Conservation (phyloP, 306 rosid genomes). For the Pachyrhizus erosus region DNA sequence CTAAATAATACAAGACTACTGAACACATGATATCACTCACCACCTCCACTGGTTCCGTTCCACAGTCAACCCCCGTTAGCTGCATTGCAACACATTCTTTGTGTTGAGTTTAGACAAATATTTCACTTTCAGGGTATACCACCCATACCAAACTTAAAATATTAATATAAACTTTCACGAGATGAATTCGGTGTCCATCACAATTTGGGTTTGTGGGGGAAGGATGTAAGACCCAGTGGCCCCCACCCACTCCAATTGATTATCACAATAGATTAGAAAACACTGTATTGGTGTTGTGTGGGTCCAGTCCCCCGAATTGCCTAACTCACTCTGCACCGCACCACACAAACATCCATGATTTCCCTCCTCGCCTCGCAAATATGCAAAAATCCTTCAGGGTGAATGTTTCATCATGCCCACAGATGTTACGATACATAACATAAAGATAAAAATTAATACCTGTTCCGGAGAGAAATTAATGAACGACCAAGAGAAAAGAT, state of each 20-base stretch:
- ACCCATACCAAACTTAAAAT: neutral
- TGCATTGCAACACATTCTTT: too few relatives aligned
- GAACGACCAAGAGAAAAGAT: too few relatives aligned
- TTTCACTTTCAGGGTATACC: too few relatives aligned
- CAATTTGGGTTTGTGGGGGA: neutral
- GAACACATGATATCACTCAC: neutral
- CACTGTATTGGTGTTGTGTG: neutral
- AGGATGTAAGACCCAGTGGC: neutral
- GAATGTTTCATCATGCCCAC: too few relatives aligned
- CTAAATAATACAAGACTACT: neutral
- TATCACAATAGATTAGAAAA: neutral
- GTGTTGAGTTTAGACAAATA: neutral
- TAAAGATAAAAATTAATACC: too few relatives aligned
- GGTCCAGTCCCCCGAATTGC: constrained; percentile 6
- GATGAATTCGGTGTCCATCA: neutral
- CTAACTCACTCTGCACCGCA: constrained; percentile 15
- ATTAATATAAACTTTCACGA: neutral
- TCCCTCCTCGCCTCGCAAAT: too few relatives aligned
- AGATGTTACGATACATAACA: too few relatives aligned
- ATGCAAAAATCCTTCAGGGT: too few relatives aligned
- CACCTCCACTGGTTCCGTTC: neutral
- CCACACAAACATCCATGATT: constrained; percentile 50
- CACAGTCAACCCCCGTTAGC: constrained; percentile 10
- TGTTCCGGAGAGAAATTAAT: too few relatives aligned
- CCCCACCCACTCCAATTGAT: constrained; percentile 24